Evolutionary conservation across 768 basidiomycete genomes (phyloP).

Genomic region (Mrakia frigida): DNA sequence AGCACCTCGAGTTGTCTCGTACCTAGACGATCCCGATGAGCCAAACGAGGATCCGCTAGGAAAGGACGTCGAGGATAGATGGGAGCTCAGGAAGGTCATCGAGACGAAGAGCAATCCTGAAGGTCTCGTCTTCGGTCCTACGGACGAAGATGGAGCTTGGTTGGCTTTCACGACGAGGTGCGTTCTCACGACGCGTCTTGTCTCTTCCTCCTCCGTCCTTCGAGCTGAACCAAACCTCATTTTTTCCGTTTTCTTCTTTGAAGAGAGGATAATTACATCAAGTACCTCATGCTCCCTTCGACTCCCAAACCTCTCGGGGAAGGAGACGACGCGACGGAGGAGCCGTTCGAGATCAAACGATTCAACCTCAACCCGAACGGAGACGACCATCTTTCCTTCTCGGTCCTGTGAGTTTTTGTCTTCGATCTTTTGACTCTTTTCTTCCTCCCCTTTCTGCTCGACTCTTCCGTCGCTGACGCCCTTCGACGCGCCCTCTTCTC

Average conservation of each 20-base stretch:
- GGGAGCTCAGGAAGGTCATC: conserved; percentile 29
- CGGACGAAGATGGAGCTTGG: conserved; percentile 13
- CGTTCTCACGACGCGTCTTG: not conserved
- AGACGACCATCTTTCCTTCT: conserved; percentile 33
- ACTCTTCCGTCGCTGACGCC: not conserved
- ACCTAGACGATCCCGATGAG: conserved; percentile 22
- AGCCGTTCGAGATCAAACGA: conserved; percentile 30
- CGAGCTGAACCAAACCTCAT: not conserved
- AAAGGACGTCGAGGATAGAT: conserved; percentile 10
- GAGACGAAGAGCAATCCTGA: conserved; percentile 37
- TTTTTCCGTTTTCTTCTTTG: conserved; percentile 22
- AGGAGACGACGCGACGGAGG: not conserved
- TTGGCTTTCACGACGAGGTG: conserved; percentile 28
- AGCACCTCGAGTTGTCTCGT: not conserved
- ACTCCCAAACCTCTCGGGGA: not conserved
- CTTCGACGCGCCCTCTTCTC: not conserved
- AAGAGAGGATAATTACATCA: conserved; percentile 39
- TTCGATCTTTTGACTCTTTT: no score
- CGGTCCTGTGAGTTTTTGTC: conserved; percentile 15
- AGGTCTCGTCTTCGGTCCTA: conserved; percentile 35
- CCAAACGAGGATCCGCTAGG: conserved; percentile 35
- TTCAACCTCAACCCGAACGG: conserved; percentile 40
- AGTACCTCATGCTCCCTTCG: conserved; percentile 36
- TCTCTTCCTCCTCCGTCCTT: not conserved
- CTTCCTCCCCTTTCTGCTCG: no score